Base-by-base conservation (phyloP, 2,329 filamentous ascomycete genomes). In the Epichloe typhina region DNA sequence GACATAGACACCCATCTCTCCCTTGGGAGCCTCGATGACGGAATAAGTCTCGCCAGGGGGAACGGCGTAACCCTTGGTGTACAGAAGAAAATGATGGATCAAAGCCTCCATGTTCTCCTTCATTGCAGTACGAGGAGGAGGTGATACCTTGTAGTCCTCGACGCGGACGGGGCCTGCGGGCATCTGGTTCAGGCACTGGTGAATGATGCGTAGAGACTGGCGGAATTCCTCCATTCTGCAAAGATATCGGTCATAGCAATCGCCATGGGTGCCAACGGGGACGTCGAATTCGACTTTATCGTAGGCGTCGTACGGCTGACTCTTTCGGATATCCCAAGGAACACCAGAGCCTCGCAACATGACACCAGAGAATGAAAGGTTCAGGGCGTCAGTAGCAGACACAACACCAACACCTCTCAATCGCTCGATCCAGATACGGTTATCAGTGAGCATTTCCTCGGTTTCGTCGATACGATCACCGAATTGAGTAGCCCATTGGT, bases 91-190 rank as follows among this genome's bases (percentile, higher is more conserved):
- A 76, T 98, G 93, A 74, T 98, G 93, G 66, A 98, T 98, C 42
- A 98, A 80, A 39, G 93, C 90, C 74, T 98, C 93, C 94, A 98
- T 98, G 76, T 98, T 98, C 81, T 98, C 93, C 80, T 98, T 98
- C 93, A 98, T 98, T 64, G 93, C 93, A 43, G 88, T 78, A 64
- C 93, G 84, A n/a, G 93, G 94, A 55, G 93, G 93, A 21, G 93
- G 93, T 3, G 88, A 86, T 63, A 98, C 81, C 81, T 98, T 98
- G 82, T 97, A 98, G 72, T 98, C 93, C 72, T 98, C 93, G 41
- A 96, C 88, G 59, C 91, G 86, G 65, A 97, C 80, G 49, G 93
- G 93, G 31, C 93, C 93, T 46, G 87, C 79, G 46, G 94, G 91
- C 88, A 98, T 98, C 76, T 98, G 88, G 79, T 98, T 97, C 61